phyloP scores from a whole-genome alignment of 2,329 filamentous ascomycete genomes.

The Lasiodiplodia theobromae region DNA sequence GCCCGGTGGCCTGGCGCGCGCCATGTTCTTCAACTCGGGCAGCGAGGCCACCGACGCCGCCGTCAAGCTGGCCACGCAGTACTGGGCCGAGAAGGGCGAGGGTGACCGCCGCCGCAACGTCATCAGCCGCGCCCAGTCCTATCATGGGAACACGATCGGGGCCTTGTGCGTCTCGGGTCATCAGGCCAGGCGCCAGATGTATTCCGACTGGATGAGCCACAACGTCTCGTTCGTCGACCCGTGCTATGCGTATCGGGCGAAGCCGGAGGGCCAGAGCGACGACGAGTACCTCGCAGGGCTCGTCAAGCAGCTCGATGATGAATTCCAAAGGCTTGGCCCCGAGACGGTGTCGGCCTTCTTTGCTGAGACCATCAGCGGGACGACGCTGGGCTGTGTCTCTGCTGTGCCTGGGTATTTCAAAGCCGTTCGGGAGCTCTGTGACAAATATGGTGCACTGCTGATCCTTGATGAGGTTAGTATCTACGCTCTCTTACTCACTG shows the following conservation, averaged over 20 bases:
- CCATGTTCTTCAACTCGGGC: constrained; percentile 31
- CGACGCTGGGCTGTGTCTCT: constrained; percentile 60
- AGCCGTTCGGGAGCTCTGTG: constrained; percentile 62
- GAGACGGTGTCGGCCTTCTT: constrained; percentile 58
- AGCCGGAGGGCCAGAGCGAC: constrained; percentile 46
- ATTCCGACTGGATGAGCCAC: constrained; percentile 40
- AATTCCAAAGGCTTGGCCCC: constrained; percentile 50
- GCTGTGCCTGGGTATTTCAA: constrained; percentile 62
- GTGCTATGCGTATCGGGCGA: constrained; percentile 48
- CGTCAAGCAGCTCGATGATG: constrained; percentile 47
- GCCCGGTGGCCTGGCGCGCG: constrained; percentile 28
- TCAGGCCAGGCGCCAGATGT: constrained; percentile 43
- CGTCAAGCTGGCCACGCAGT: constrained; percentile 59
- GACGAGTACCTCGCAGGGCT: constrained; percentile 52
- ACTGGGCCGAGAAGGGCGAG: constrained; percentile 49
- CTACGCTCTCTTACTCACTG: background rate
- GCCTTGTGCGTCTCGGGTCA: constrained; percentile 52
- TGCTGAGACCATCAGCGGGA: constrained; percentile 59
- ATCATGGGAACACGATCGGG: constrained; percentile 61
- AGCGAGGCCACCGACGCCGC: constrained; percentile 56
- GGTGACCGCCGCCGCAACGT: constrained; percentile 46
- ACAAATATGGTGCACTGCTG: constrained; percentile 62
- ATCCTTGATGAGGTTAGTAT: constrained; percentile 53
- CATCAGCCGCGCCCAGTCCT: constrained; percentile 55
- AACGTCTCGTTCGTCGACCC: constrained; percentile 41